phyloP scores from a whole-genome alignment of 768 basidiomycete genomes.

The Mycena galopus region DNA sequence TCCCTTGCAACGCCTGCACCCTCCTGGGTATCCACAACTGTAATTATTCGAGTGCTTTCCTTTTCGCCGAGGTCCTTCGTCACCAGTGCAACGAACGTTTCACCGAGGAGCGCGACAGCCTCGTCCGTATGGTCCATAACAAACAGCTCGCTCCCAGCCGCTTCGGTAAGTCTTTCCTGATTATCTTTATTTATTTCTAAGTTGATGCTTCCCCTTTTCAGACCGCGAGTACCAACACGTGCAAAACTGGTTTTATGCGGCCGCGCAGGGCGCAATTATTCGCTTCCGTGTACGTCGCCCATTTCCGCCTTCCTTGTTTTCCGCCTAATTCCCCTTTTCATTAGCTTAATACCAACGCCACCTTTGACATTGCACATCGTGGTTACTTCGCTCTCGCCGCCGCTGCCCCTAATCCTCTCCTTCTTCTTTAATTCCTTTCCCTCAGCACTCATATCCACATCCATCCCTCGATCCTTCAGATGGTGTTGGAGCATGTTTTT shows the following conservation, averaged over 20 bases:
- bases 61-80: not conserved
- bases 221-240: slow-evolving; percentile 1
- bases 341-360: slow-evolving; percentile 1
- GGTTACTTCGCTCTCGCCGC: slow-evolving; percentile 3
- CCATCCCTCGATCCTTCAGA: not conserved
- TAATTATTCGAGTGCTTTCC: not conserved
- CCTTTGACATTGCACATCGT: not conserved
- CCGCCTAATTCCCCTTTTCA: not conserved
- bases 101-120: not conserved
- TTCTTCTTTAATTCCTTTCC: not conserved
- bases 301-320: not conserved
- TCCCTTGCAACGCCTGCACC: too few species aligned
- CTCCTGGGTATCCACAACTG: not conserved
- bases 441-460: not conserved
- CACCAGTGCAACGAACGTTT: not conserved
- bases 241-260: not conserved
- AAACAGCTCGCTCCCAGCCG: not conserved
- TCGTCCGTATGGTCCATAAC: not conserved
- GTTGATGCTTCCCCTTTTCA: not conserved
- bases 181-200: not conserved
- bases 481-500: not conserved
- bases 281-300: slow-evolving; percentile 1
- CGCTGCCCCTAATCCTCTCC: not conserved
- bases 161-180: not conserved
- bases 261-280: slow-evolving; percentile 5